These are phyloP conservation scores for Isatis tinctoria DNA, from an alignment of 345 rosid species.

Conservation along the genomic window DNA sequence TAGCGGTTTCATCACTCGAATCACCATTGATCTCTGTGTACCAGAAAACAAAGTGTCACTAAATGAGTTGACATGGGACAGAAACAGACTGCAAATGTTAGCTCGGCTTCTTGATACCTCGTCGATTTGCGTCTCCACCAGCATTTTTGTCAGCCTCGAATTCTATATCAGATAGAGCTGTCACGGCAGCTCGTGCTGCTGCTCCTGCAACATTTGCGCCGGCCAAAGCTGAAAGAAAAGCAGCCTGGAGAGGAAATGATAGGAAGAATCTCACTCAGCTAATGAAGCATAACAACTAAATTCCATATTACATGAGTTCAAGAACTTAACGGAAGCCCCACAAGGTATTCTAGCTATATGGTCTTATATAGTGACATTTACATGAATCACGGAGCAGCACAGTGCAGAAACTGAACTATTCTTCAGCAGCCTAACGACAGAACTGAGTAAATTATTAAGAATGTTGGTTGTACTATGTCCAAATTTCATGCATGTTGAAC, in stretches of 20 bases:
- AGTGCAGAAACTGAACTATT: not conserved
- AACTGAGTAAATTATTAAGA: not conserved
- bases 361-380: not conserved
- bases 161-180: constrained; percentile 45
- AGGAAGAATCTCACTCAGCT: not conserved
- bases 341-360: not conserved
- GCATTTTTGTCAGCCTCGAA: constrained; percentile 34
- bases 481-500: not conserved
- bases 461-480: not conserved
- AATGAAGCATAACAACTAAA: not conserved
- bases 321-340: not conserved
- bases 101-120: constrained; percentile 34
- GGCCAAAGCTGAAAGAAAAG: constrained; percentile 85
- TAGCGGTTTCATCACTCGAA: constrained; percentile 36
- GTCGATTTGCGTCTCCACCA: constrained; percentile 29
- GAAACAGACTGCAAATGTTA: not conserved
- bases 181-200: constrained; percentile 75
- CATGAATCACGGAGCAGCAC: not conserved
- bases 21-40: constrained; percentile 45
- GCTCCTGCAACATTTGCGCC: constrained; percentile 80
- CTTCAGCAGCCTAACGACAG: not conserved
- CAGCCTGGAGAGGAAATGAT: constrained; percentile 52
- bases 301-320: not conserved
- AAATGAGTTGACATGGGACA: not conserved
- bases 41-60: constrained; percentile 1